phyloP scores from a whole-genome alignment of 345 rosid genomes.

The Trapa incisa region DNA sequence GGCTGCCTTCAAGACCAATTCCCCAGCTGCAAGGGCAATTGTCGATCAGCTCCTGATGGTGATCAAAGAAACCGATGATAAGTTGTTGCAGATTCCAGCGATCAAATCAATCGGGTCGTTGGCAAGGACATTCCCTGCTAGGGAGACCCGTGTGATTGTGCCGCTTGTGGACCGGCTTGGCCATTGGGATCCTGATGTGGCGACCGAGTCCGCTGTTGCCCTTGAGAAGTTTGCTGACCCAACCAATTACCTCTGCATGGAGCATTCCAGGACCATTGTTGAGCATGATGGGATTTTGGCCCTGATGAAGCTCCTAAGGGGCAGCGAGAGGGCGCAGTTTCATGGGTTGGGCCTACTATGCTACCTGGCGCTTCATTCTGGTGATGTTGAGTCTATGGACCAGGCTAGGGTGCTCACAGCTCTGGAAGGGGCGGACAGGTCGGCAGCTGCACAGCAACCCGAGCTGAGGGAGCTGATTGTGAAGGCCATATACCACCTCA shows the following conservation, averaged over 20 bases:
- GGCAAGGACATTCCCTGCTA: slow-evolving; percentile 79
- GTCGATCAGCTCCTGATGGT: slow-evolving; percentile 69
- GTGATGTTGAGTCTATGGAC: slow-evolving; percentile 43
- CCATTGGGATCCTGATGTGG: slow-evolving; percentile 43
- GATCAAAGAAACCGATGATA: slow-evolving; percentile 38
- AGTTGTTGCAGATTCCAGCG: slow-evolving; percentile 46
- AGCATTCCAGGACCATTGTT: slow-evolving; percentile 65
- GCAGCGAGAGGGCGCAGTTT: slow-evolving; percentile 42
- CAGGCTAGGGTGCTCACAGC: slow-evolving; percentile 65
- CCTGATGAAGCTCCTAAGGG: slow-evolving; percentile 56
- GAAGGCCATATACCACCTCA: slow-evolving; percentile 49
- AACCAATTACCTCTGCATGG: slow-evolving; percentile 41
- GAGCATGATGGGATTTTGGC: slow-evolving; percentile 38
- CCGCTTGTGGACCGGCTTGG: slow-evolving; percentile 54
- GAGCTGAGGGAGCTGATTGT: slow-evolving; percentile 57
- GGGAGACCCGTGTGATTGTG: slow-evolving; percentile 60
- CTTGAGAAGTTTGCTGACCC: slow-evolving; percentile 55
- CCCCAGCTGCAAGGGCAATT: slow-evolving; percentile 81
- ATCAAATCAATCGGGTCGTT: slow-evolving; percentile 64
- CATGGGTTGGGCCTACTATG: slow-evolving; percentile 57
- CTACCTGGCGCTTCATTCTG: slow-evolving; percentile 55
- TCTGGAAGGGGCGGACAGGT: slow-evolving; percentile 65
- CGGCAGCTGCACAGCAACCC: slow-evolving; percentile 38
- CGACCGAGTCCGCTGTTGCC: slow-evolving; percentile 59
- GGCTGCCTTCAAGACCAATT: slow-evolving; percentile 71